These are phyloP conservation scores for Tubosaeta brunneosetosa DNA, from an alignment of 768 basidiomycete species.

Conservation along the genomic window DNA sequence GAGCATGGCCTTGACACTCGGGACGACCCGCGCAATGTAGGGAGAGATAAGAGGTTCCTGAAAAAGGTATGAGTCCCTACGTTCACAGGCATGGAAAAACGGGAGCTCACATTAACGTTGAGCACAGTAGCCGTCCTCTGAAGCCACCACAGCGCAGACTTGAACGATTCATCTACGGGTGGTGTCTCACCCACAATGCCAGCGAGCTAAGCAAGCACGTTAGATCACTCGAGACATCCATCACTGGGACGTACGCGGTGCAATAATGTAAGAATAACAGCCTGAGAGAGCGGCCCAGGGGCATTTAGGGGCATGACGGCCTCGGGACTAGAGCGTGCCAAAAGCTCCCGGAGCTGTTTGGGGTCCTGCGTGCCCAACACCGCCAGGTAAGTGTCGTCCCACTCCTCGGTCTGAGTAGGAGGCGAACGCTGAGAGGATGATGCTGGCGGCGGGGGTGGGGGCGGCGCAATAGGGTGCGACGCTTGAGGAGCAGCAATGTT, in stretches of 20 bases:
- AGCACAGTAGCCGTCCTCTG: slow-evolving; percentile 68
- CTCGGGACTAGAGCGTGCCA: slow-evolving; percentile 72
- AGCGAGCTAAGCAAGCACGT: slow-evolving; percentile 48
- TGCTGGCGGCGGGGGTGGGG: slow-evolving; percentile 40
- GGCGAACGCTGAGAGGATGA: slow-evolving; percentile 46
- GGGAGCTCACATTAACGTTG: slow-evolving; percentile 57
- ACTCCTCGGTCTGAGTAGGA: slow-evolving; percentile 63
- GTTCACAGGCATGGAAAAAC: background rate
- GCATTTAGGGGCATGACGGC: slow-evolving; percentile 75
- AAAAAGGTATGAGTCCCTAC: background rate
- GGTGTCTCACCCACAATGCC: slow-evolving; percentile 70
- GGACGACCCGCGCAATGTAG: slow-evolving; percentile 76
- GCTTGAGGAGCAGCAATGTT: slow-evolving; percentile 77
- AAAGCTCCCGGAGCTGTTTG: slow-evolving; percentile 67
- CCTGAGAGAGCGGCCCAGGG: slow-evolving; percentile 69
- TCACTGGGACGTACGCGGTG: slow-evolving; percentile 56
- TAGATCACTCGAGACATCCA: slow-evolving; percentile 2
- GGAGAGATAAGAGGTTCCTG: slow-evolving; percentile 80
- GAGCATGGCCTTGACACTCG: slow-evolving; percentile 70
- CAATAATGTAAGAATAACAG: slow-evolving; percentile 77
- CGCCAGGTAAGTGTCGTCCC: slow-evolving; percentile 79
- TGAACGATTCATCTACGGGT: slow-evolving; percentile 76
- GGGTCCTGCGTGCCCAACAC: slow-evolving; percentile 73
- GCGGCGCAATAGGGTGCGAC: slow-evolving; percentile 71
- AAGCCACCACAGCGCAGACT: slow-evolving; percentile 82